phyloP scores from a whole-genome alignment of 2,329 filamentous ascomycete species.

The Fusarium penzigii region DNA sequence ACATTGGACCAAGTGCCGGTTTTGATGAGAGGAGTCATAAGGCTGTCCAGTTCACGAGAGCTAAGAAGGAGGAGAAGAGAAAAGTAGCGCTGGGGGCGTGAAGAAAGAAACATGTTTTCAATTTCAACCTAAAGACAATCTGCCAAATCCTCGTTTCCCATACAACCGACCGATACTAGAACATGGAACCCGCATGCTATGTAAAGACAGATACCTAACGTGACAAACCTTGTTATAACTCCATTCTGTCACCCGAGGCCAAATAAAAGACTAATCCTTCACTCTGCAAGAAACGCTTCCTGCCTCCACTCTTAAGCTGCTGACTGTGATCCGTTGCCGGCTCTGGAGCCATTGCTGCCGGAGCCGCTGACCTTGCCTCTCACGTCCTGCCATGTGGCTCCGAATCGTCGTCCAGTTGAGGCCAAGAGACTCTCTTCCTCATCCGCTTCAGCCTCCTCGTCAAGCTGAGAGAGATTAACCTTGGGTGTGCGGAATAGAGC shows the following conservation, averaged over 20 bases:
- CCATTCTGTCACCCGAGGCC: conserved; percentile 7
- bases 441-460: conserved; percentile 86
- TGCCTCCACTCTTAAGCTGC: too few species aligned
- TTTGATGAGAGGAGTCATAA: conserved; percentile 71
- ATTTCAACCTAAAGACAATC: conserved; percentile 14
- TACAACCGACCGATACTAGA: conserved; percentile 1
- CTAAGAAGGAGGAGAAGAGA: conserved; percentile 34
- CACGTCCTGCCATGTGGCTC: conserved; percentile 87
- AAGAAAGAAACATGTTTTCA: not conserved
- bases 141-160: conserved; percentile 5
- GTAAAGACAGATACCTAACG: conserved; percentile 18
- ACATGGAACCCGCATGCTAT: not conserved
- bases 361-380: conserved; percentile 51
- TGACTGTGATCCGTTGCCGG: conserved; percentile 1
- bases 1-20: conserved; percentile 67
- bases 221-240: conserved; percentile 8
- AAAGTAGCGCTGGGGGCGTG: conserved; percentile 41
- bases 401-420: conserved; percentile 77
- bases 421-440: conserved; percentile 93
- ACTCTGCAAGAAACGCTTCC: not conserved
- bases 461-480: conserved; percentile 73
- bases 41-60: conserved; percentile 59
- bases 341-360: conserved; percentile 11
- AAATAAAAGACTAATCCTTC: not conserved
- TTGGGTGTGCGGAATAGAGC: conserved; percentile 79